A percentile compares a stretch with the other conserved stretches of the same genome.
These are phyloP conservation scores for Podila verticillata DNA, from an alignment of 192 early-diverging fungal species.

Conservation along the genomic window DNA sequence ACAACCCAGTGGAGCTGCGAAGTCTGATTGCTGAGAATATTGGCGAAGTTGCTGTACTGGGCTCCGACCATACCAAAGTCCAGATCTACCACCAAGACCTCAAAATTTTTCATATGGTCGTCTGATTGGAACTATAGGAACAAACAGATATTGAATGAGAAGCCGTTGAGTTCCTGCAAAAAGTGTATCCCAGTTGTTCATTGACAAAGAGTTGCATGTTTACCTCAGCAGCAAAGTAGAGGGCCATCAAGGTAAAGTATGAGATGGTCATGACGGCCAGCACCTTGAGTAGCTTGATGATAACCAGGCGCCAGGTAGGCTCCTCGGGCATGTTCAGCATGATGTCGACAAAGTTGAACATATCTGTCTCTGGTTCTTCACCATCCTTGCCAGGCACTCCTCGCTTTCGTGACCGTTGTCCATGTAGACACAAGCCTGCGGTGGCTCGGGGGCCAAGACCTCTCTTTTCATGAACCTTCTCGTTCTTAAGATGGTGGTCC, in stretches of 20 bases:
- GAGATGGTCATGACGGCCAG: conserved; percentile 33
- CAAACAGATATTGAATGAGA: neutral
- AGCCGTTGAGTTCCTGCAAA: too few relatives aligned
- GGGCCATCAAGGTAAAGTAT: conserved; percentile 36
- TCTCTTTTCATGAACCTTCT: conserved; percentile 5
- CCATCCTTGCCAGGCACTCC: conserved; percentile 42
- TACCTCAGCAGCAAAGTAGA: conserved; percentile 48
- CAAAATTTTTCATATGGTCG: conserved; percentile 19
- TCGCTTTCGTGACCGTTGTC: conserved; percentile 1
- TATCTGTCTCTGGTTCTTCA: conserved; percentile 43
- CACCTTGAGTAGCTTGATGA: conserved; percentile 33
- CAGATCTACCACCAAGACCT: conserved; percentile 37
- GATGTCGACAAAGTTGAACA: conserved; percentile 42
- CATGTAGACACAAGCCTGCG: neutral
- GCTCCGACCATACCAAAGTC: conserved; percentile 31
- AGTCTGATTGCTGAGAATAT: conserved; percentile 10
- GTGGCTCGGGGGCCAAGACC: too few relatives aligned
- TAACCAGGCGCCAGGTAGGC: conserved; percentile 20
- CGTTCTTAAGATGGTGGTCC: conserved; percentile 16
- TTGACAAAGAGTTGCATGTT: too few relatives aligned
- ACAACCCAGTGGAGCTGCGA: conserved; percentile 26
- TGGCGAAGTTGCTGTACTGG: conserved; percentile 25
- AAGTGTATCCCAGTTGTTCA: neutral
- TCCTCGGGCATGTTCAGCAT: conserved; percentile 42
- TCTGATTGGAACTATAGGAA: conserved; percentile 27